Percentiles rank a stretch among this genome's conserved stretches.
phyloP scores from a whole-genome alignment of 2,329 filamentous ascomycete species.

The Xylaria polymorpha region DNA sequence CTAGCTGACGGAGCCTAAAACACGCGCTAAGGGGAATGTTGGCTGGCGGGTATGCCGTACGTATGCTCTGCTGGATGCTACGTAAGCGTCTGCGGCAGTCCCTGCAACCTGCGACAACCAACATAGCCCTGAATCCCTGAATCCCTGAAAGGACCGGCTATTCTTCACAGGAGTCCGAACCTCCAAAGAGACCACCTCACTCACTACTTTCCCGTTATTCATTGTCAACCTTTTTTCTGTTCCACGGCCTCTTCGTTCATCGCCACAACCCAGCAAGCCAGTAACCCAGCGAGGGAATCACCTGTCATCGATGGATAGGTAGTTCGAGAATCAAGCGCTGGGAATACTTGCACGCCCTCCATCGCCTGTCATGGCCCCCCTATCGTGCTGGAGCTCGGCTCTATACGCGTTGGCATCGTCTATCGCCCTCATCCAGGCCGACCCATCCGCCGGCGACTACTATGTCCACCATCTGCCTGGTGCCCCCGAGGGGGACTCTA shows the following conservation, averaged over 20 bases:
- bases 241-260: not conserved
- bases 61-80: not conserved
- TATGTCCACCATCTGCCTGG: conserved; percentile 89
- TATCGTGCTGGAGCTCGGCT: conserved; percentile 46
- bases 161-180: conserved; percentile 19
- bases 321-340: conserved; percentile 10
- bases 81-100: conserved; percentile 12
- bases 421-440: conserved; percentile 50
- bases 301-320: conserved; percentile 31
- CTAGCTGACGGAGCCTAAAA: conserved; percentile 11
- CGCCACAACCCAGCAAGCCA: not conserved
- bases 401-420: conserved; percentile 60
- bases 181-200: conserved; percentile 36
- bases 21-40: not conserved
- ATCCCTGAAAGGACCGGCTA: conserved; percentile 32
- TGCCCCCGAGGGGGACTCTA: conserved; percentile 77
- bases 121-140: conserved; percentile 9
- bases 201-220: conserved; percentile 5
- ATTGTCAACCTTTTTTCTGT: not conserved
- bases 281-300: not conserved
- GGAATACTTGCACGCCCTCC: conserved; percentile 20
- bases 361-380: conserved; percentile 45
- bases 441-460: conserved; percentile 81
- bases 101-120: conserved; percentile 19
- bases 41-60: not conserved